Conservation (phyloP, 1,284 basidiomycete genomes). For the Malassezia nana region DNA sequence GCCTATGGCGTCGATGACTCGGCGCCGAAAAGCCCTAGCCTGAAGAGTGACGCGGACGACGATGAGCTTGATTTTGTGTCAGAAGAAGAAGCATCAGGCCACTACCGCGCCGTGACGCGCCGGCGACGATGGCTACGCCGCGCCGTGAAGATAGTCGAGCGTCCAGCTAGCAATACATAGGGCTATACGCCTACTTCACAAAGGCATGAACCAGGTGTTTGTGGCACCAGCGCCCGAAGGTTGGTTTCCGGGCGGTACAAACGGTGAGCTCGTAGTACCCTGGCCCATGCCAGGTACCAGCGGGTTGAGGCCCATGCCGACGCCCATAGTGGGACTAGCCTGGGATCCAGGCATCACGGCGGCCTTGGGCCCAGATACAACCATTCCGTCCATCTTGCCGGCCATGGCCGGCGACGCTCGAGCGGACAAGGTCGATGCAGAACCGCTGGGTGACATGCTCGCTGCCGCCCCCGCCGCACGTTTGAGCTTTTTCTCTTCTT, state of each 20-base stretch:
- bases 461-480: not conserved
- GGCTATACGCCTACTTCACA: not conserved
- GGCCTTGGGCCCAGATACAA: not conserved
- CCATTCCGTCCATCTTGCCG: not conserved
- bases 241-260: not conserved
- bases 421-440: no score
- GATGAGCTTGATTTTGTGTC: conserved; percentile 3
- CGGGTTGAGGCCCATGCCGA: not conserved
- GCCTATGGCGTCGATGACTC: conserved; percentile 26
- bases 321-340: not conserved
- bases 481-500: not conserved
- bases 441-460: not conserved
- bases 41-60: not conserved
- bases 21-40: not conserved
- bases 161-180: not conserved
- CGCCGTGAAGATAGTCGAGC: conserved; percentile 7
- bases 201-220: not conserved
- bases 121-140: conserved; percentile 19
- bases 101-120: conserved; percentile 12
- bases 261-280: not conserved
- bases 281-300: not conserved
- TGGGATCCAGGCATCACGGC: not conserved
- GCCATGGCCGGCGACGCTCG: not conserved
- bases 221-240: not conserved
- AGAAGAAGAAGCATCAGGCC: not conserved